phyloP scores from a whole-genome alignment of 2,329 filamentous ascomycete species.

The Cercospora beticola region DNA sequence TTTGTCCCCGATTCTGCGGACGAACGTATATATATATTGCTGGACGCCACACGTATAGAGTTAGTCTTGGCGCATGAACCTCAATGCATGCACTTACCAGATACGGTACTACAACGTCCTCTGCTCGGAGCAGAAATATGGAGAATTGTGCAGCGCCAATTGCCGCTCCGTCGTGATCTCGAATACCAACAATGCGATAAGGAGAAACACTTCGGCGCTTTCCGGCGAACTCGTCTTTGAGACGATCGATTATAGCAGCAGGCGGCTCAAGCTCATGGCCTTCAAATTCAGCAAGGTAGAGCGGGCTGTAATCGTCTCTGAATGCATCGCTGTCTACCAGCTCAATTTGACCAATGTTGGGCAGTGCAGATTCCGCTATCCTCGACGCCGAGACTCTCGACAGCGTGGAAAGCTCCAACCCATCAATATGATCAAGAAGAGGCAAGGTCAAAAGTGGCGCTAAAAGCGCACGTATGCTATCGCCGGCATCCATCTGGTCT shows the following conservation, averaged over 20 bases:
- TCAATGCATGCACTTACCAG: slow-evolving; percentile 8
- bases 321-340: slow-evolving; percentile 22
- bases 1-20: slow-evolving; percentile 23
- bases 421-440: slow-evolving; percentile 12
- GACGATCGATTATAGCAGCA: slow-evolving; percentile 23
- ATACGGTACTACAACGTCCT: slow-evolving; percentile 25
- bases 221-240: slow-evolving; percentile 20
- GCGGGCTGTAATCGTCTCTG: slow-evolving; percentile 15
- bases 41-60: background rate
- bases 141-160: slow-evolving; percentile 30
- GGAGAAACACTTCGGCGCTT: slow-evolving; percentile 19
- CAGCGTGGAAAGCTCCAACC: slow-evolving; percentile 13
- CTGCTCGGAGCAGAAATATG: slow-evolving; percentile 18
- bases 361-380: slow-evolving; percentile 20
- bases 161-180: slow-evolving; percentile 21
- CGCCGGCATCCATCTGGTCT: background rate
- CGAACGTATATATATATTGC: slow-evolving; percentile 32
- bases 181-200: slow-evolving; percentile 26
- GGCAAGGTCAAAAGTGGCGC: slow-evolving; percentile 8
- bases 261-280: slow-evolving; percentile 26
- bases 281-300: slow-evolving; percentile 26
- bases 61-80: background rate
- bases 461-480: background rate
- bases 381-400: slow-evolving; percentile 18
- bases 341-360: slow-evolving; percentile 25